Conservation (phyloP, 306 rosid genomes). For the Medicago lupulina region DNA sequence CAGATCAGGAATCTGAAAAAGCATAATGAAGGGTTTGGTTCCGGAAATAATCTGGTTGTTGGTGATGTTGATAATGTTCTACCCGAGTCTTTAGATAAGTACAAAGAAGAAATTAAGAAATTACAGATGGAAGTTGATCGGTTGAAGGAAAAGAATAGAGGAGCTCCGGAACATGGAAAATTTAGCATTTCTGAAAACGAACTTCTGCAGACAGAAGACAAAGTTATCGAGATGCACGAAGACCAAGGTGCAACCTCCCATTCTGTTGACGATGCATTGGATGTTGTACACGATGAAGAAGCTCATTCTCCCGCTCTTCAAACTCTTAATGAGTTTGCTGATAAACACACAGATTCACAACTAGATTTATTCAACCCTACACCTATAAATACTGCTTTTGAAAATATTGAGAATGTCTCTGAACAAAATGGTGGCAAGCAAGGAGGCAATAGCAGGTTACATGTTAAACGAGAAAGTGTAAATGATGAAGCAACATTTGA, state of each 20-base stretch:
- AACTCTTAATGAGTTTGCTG: conserved; percentile 46
- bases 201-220: conserved; percentile 58
- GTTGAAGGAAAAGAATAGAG: conserved; percentile 55
- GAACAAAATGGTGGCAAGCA: conserved; percentile 49
- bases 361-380: conserved; percentile 45
- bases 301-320: conserved; percentile 46
- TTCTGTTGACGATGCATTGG: conserved; percentile 43
- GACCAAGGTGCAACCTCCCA: conserved; percentile 59
- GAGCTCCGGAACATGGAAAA: conserved; percentile 44
- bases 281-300: conserved; percentile 46
- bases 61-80: conserved; percentile 51
- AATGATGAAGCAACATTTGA: conserved; percentile 61
- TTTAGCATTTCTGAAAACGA: conserved; percentile 53
- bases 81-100: conserved; percentile 57
- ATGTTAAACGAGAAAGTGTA: conserved; percentile 45
- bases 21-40: conserved; percentile 59
- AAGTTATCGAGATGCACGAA: conserved; percentile 71
- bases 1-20: conserved; percentile 78
- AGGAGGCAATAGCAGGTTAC: conserved; percentile 47
- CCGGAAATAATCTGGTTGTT: conserved; percentile 47
- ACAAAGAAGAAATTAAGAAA: conserved; percentile 80
- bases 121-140: conserved; percentile 71
- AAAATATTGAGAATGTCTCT: conserved; percentile 52
- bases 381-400: conserved; percentile 42
- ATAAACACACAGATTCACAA: conserved; percentile 52